Percentiles rank a stretch among this genome's conserved stretches.
Evolutionary conservation across 345 rosid genomes (phyloP).

Genomic region (Erysimum cheiranthoides): DNA sequence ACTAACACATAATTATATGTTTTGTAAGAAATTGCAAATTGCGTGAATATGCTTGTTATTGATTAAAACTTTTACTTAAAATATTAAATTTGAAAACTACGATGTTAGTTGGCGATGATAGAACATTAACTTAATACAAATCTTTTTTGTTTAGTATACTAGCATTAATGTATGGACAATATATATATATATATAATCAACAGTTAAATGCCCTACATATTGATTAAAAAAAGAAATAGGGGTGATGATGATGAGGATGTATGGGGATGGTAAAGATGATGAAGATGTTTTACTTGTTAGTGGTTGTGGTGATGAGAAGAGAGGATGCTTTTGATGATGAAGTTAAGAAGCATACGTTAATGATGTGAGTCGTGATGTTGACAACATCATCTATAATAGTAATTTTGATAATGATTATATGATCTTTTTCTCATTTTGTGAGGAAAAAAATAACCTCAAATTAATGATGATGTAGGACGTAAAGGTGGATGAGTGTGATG

Average conservation of each 20-base stretch:
- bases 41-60: constrained; percentile 1
- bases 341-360: constrained; percentile 38
- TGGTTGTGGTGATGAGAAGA: constrained; percentile 38
- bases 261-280: constrained; percentile 36
- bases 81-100: neutral
- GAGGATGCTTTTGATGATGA: constrained; percentile 39
- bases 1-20: neutral
- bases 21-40: neutral
- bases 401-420: constrained; percentile 34
- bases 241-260: constrained; percentile 36
- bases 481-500: constrained; percentile 39
- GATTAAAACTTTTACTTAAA: neutral
- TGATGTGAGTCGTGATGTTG: constrained; percentile 44
- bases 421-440: neutral
- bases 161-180: neutral
- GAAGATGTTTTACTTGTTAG: constrained; percentile 42
- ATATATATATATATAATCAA: neutral
- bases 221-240: neutral
- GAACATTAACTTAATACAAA: neutral
- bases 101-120: neutral
- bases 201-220: neutral
- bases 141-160: neutral
- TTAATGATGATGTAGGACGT: constrained; percentile 42
- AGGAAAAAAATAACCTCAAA: constrained; percentile 22
- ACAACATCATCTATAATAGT: constrained; percentile 47